A percentile compares a stretch with the other conserved stretches of the same genome.
Evolutionary conservation across 2,329 filamentous ascomycete species (phyloP).

Genomic region (Pseudogymnoascus sp.): DNA sequence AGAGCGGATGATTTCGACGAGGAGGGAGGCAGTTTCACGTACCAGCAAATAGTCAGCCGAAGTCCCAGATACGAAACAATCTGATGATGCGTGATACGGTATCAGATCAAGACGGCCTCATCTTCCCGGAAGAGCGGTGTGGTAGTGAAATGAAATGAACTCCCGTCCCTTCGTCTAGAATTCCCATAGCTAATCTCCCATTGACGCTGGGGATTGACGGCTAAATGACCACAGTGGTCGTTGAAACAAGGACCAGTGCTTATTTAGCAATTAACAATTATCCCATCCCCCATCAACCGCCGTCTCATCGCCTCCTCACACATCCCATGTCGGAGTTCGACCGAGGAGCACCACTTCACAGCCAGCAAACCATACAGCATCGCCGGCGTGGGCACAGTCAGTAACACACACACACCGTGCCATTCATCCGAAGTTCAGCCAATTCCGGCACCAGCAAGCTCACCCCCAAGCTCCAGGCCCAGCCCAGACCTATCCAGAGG

Average conservation of each 20-base stretch:
- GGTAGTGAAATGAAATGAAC: not conserved
- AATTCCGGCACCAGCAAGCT: not conserved
- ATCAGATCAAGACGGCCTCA: not conserved
- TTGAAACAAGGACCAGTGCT: slow-evolving; percentile 3
- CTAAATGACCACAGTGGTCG: not conserved
- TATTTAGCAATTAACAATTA: not conserved
- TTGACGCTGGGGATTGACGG: not conserved
- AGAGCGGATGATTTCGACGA: not conserved
- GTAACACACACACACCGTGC: not conserved
- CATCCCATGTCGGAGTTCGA: not conserved
- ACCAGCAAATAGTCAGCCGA: not conserved
- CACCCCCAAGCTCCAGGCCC: not conserved
- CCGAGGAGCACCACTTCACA: not conserved
- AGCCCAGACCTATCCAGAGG: not conserved
- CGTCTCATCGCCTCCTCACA: not conserved
- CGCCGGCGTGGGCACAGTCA: not conserved
- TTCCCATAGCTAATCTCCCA: slow-evolving; percentile 1
- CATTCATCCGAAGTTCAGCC: not conserved
- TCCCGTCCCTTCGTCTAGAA: not conserved
- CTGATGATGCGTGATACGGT: not conserved
- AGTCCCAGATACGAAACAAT: not conserved
- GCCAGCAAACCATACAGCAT: not conserved
- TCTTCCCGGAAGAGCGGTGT: not conserved
- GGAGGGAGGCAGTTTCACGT: not conserved
- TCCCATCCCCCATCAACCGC: not conserved